Evolutionary conservation across 2,329 filamentous ascomycete genomes (phyloP).

Genomic region (Tolypocladium amazonense): DNA sequence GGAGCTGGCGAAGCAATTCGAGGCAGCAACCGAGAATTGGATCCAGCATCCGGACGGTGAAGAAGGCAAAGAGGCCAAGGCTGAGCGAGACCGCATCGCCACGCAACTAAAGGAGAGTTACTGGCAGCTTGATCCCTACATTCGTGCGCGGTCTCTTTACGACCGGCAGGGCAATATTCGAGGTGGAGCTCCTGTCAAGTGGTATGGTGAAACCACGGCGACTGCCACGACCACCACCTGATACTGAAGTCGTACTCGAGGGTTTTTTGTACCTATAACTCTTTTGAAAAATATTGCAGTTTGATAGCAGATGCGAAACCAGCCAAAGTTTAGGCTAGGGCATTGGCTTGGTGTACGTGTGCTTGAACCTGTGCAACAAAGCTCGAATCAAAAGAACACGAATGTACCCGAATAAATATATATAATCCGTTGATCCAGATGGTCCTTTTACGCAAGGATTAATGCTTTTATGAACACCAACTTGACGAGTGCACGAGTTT

Average conservation of each 20-base stretch:
- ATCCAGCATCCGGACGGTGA: constrained; percentile 36
- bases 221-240: background rate
- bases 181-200: constrained; percentile 56
- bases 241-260: background rate
- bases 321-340: too few species aligned
- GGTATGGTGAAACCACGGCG: constrained; percentile 36
- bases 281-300: too few species aligned
- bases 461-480: background rate
- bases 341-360: background rate
- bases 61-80: constrained; percentile 36
- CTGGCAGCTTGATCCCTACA: constrained; percentile 81
- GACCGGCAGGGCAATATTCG: constrained; percentile 69
- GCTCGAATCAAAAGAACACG: background rate
- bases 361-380: background rate
- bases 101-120: constrained; percentile 61
- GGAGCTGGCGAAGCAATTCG: constrained; percentile 59
- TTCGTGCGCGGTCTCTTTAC: constrained; percentile 74
- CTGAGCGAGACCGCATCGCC: constrained; percentile 51
- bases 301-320: too few species aligned
- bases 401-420: background rate
- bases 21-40: constrained; percentile 68
- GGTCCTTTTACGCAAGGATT: background rate
- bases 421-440: background rate
- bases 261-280: background rate
- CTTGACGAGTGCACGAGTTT: background rate